Evolutionary conservation across 225 moss, liverwort and hornwort genomes (phyloP).

Genomic region (Ulota crispa): DNA sequence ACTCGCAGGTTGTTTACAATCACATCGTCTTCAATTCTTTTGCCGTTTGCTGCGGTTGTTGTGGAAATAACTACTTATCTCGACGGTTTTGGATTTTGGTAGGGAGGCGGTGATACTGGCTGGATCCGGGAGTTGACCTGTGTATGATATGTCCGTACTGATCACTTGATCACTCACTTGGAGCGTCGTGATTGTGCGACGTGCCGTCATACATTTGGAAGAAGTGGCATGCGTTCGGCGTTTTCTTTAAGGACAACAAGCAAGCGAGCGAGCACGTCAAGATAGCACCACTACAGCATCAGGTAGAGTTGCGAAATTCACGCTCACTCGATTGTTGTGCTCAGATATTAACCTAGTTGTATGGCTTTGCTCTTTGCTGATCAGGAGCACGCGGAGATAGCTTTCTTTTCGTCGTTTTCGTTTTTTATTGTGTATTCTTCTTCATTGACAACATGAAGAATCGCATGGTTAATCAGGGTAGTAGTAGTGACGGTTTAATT

Average conservation of each 20-base stretch:
- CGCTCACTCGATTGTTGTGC: conserved; percentile 8
- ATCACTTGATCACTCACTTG: conserved; percentile 46
- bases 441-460: neutral
- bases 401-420: neutral
- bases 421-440: neutral
- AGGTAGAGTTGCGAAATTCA: conserved; percentile 29
- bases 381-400: neutral
- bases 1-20: neutral
- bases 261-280: conserved; percentile 21
- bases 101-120: neutral
- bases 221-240: conserved; percentile 24
- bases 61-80: neutral
- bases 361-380: neutral
- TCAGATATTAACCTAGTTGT: conserved; percentile 26
- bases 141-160: conserved; percentile 34
- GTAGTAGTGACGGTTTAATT: neutral
- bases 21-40: neutral
- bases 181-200: conserved; percentile 27
- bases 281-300: conserved; percentile 25
- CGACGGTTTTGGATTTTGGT: neutral
- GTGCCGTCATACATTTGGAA: conserved; percentile 17
- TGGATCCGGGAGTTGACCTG: conserved; percentile 35
- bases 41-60: neutral
- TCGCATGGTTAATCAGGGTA: neutral
- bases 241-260: conserved; percentile 29